Conservation (phyloP, 306 rosid genomes). For the Vicia sativa region DNA sequence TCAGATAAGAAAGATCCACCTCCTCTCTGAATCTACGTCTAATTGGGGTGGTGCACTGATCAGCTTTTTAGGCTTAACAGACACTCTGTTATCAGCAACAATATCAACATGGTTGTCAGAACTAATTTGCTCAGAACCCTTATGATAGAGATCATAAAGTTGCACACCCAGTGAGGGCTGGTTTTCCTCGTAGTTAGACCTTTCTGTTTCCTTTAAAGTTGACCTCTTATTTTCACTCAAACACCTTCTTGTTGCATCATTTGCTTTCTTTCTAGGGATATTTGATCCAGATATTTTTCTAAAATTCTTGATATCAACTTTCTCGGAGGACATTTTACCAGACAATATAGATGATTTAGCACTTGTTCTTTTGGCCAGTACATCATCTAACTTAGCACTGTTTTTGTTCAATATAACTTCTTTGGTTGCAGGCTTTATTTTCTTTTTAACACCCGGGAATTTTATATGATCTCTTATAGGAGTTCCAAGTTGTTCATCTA, state of each 20-base stretch:
- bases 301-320: slow-evolving; percentile 39
- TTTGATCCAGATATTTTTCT: slow-evolving; percentile 49
- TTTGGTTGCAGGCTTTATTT: slow-evolving; percentile 44
- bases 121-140: slow-evolving; percentile 45
- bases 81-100: slow-evolving; percentile 39
- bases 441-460: slow-evolving; percentile 59
- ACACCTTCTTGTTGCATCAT: slow-evolving; percentile 39
- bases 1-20: slow-evolving; percentile 49
- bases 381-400: slow-evolving; percentile 37
- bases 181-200: slow-evolving; percentile 38
- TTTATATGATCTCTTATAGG: slow-evolving; percentile 78
- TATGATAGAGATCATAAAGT: slow-evolving; percentile 37
- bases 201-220: slow-evolving; percentile 43
- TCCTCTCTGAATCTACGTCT: slow-evolving; percentile 71
- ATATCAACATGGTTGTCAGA: slow-evolving; percentile 45
- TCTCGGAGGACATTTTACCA: slow-evolving; percentile 43
- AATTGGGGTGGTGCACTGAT: slow-evolving; percentile 43
- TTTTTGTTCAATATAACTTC: slow-evolving; percentile 46
- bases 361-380: slow-evolving; percentile 40
- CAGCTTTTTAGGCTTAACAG: slow-evolving; percentile 42
- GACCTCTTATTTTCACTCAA: slow-evolving; percentile 44
- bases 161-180: slow-evolving; percentile 49
- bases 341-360: slow-evolving; percentile 39
- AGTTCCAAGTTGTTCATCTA: slow-evolving; percentile 66
- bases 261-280: slow-evolving; percentile 50